Conservation (phyloP, 2,329 filamentous ascomycete genomes). For the Akanthomyces dipterigenus region DNA sequence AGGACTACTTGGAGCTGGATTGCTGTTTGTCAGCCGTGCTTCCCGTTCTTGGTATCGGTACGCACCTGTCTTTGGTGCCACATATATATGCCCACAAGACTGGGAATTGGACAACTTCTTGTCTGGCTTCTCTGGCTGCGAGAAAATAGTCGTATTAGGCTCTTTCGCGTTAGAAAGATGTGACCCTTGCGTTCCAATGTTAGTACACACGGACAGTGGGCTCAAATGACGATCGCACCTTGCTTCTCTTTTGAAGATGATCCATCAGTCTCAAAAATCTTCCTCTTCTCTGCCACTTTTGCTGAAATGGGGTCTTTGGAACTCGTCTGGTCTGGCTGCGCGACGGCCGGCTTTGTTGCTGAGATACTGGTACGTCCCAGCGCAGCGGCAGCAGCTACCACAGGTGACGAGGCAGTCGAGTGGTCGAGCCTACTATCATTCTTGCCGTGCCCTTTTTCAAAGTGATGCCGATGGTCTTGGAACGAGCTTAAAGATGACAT, state of each 20-base stretch:
- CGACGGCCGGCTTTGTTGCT: neutral
- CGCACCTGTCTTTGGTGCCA: neutral
- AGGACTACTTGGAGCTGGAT: neutral
- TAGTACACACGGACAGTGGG: neutral
- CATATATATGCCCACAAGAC: neutral
- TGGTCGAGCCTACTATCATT: neutral
- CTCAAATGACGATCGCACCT: neutral
- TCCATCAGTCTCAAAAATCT: constrained; percentile 17
- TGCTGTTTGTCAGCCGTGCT: neutral
- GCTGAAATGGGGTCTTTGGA: neutral
- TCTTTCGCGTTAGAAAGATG: neutral
- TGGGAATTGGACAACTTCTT: neutral
- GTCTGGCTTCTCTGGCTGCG: neutral
- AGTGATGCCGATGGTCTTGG: neutral
- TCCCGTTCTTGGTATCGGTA: neutral
- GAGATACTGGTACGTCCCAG: neutral
- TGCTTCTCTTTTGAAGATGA: neutral
- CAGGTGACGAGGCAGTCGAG: neutral
- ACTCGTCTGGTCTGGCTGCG: neutral
- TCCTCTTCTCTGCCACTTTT: constrained; percentile 20
- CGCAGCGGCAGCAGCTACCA: neutral
- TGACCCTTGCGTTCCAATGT: neutral
- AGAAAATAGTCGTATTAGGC: neutral
- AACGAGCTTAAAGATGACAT: constrained; percentile 1
- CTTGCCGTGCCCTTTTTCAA: neutral